These are phyloP conservation scores for Avena atlantica DNA, from an alignment of 176 grass and related monocot species.

Conservation along the genomic window DNA sequence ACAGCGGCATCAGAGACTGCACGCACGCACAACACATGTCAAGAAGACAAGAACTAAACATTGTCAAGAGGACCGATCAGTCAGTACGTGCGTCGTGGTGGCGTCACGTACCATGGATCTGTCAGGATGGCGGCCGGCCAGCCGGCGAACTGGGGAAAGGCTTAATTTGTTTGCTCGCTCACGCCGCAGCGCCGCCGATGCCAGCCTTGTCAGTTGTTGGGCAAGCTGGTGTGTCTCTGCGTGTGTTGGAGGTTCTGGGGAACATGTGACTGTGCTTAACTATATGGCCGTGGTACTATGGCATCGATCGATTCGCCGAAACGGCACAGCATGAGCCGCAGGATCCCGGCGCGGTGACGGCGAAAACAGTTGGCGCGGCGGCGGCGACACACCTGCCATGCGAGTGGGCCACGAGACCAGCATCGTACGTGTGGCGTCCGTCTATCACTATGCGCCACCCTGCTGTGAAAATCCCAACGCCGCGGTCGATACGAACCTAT, in stretches of 20 bases:
- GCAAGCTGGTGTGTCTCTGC: neutral
- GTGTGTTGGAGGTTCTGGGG: neutral
- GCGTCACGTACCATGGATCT: neutral
- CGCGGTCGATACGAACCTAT: slow-evolving; percentile 41
- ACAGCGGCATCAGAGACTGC: slow-evolving; percentile 58
- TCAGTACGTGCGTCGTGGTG: neutral
- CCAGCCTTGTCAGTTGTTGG: neutral
- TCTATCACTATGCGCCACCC: neutral
- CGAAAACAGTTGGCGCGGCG: slow-evolving; percentile 46
- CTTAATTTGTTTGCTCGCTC: too few relatives aligned
- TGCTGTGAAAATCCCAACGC: neutral
- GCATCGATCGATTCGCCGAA: neutral
- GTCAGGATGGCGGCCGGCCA: neutral
- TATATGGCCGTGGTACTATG: neutral
- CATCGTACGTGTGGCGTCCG: neutral
- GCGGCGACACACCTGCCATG: neutral
- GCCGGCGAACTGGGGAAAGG: neutral
- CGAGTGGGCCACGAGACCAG: neutral
- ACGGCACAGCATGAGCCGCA: neutral
- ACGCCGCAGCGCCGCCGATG: too few relatives aligned
- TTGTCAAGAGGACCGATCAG: neutral
- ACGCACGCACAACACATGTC: neutral
- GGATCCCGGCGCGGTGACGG: neutral
- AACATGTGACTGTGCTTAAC: neutral
- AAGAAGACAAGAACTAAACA: neutral